phyloP scores from a whole-genome alignment of 805 yeast species.

The Yarrowia sp. region DNA sequence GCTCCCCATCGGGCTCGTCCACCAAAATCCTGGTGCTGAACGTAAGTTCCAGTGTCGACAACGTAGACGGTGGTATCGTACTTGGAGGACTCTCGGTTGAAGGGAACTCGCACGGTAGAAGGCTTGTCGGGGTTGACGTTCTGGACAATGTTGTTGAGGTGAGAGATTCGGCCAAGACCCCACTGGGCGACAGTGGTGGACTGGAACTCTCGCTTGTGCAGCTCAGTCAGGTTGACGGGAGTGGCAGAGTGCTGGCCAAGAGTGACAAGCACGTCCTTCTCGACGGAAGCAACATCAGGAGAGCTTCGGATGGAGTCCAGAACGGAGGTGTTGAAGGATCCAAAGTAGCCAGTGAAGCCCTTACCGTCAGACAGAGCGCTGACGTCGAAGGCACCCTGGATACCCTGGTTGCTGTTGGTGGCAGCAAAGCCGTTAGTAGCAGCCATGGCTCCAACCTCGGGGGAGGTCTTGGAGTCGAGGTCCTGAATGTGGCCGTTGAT shows the following conservation, averaged over 20 bases:
- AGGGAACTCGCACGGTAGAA: slow-evolving; percentile 50
- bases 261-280: slow-evolving; percentile 65
- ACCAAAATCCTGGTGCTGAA: slow-evolving; percentile 50
- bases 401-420: slow-evolving; percentile 4
- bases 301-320: slow-evolving; percentile 4
- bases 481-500: slow-evolving; percentile 14
- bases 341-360: slow-evolving; percentile 21
- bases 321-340: slow-evolving; percentile 19
- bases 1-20: slow-evolving; percentile 59
- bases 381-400: slow-evolving; percentile 16
- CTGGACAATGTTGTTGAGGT: slow-evolving; percentile 50
- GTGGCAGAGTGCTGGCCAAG: slow-evolving; percentile 1
- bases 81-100: slow-evolving; percentile 62
- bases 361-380: slow-evolving; percentile 1
- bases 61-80: slow-evolving; percentile 44
- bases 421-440: slow-evolving; percentile 9
- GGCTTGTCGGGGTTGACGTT: slow-evolving; percentile 34
- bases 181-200: slow-evolving; percentile 67
- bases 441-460: slow-evolving; percentile 8
- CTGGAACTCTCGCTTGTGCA: slow-evolving; percentile 45
- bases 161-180: slow-evolving; percentile 91
- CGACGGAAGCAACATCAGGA: slow-evolving; percentile 45
- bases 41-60: slow-evolving; percentile 57
- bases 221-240: slow-evolving; percentile 16
- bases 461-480: neutral